A percentile compares a stretch with the other conserved stretches of the same genome.
These are phyloP conservation scores for Phaffia rhodozyma DNA, from an alignment of 1,284 basidiomycete species.

Conservation along the genomic window DNA sequence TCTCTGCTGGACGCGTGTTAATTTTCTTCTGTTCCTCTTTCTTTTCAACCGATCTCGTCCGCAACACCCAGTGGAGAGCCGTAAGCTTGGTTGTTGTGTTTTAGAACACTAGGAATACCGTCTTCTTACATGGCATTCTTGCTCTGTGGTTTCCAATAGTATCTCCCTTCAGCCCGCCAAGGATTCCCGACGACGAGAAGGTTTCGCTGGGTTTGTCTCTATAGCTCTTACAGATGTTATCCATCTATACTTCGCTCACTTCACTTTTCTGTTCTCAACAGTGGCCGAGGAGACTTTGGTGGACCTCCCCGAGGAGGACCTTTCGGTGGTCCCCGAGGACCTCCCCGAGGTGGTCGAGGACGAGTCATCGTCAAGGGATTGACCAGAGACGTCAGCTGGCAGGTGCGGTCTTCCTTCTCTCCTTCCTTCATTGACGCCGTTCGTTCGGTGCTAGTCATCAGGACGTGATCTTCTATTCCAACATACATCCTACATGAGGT, in stretches of 20 bases:
- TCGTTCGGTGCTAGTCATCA: background rate
- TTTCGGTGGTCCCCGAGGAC: conserved; percentile 33
- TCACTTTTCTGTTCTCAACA: background rate
- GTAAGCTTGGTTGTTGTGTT: conserved; percentile 39
- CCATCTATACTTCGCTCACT: background rate
- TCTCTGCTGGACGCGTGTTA: background rate
- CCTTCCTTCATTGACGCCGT: background rate
- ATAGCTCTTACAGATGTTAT: conserved; percentile 24
- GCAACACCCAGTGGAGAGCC: conserved; percentile 47
- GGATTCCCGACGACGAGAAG: conserved; percentile 68
- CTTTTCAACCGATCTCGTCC: background rate
- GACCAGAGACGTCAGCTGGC: conserved; percentile 88
- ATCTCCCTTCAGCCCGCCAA: conserved; percentile 86
- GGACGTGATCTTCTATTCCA: background rate
- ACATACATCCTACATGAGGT: background rate
- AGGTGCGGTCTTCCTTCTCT: conserved; percentile 52
- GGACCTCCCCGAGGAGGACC: conserved; percentile 5
- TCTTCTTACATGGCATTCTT: conserved; percentile 16
- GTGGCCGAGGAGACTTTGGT: conserved; percentile 2
- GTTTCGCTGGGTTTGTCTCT: conserved; percentile 50
- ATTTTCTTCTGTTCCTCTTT: background rate
- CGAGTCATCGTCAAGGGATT: conserved; percentile 74
- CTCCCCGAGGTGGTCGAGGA: conserved; percentile 44
- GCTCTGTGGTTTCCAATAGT: conserved; percentile 36
- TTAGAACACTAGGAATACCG: background rate